Conservation (phyloP, 306 rosid genomes). For the Dicorynia guianensis region DNA sequence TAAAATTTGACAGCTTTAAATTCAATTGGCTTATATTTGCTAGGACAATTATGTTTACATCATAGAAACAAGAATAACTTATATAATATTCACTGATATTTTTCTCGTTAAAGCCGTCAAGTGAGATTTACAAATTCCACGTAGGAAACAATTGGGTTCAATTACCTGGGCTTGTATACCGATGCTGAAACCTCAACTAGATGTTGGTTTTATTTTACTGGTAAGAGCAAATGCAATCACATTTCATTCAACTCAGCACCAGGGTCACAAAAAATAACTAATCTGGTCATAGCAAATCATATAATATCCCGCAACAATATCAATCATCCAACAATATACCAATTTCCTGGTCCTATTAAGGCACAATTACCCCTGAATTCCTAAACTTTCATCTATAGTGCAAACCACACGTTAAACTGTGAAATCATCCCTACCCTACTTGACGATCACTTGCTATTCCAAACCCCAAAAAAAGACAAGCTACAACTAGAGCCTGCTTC, state of each 20-base stretch:
- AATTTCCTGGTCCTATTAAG: constrained; percentile 23
- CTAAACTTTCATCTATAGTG: constrained; percentile 25
- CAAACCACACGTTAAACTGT: constrained; percentile 1
- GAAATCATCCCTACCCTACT: constrained; percentile 34
- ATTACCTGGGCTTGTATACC: background rate
- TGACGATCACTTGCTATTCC: constrained; percentile 39
- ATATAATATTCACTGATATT: too few relatives aligned
- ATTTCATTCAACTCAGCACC: background rate
- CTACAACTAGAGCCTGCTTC: constrained; percentile 29
- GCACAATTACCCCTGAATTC: constrained; percentile 17
- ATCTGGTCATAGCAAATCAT: background rate
- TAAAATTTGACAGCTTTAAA: too few relatives aligned
- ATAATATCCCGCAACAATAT: constrained; percentile 11
- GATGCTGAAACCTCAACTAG: too few relatives aligned
- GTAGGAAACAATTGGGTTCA: background rate
- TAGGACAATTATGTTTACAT: too few relatives aligned
- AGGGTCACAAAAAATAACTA: too few relatives aligned
- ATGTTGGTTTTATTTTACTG: background rate
- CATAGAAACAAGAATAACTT: too few relatives aligned
- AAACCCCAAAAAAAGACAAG: constrained; percentile 25
- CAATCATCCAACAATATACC: constrained; percentile 13
- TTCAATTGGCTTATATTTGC: too few relatives aligned
- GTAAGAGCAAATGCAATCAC: constrained; percentile 4
- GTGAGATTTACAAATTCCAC: too few relatives aligned
- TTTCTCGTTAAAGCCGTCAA: too few relatives aligned